These are phyloP conservation scores for Lyophyllum decastes DNA, from an alignment of 768 basidiomycete genomes.

Conservation along the genomic window DNA sequence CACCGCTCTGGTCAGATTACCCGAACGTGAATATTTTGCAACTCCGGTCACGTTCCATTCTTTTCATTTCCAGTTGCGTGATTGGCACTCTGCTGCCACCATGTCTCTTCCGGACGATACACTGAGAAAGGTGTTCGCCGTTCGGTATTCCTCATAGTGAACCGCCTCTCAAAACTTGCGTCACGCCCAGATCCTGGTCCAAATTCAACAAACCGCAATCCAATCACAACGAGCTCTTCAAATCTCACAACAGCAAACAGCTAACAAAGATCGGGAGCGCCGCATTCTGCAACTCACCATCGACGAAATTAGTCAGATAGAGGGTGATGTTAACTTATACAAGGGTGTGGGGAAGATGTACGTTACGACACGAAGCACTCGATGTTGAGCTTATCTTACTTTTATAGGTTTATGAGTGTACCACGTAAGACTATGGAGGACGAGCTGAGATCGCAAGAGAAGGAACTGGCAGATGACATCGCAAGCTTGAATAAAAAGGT, in stretches of 20 bases:
- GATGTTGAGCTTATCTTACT: background rate
- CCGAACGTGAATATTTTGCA: constrained; percentile 28
- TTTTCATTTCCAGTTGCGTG: background rate
- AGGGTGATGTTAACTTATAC: constrained; percentile 80
- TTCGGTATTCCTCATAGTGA: constrained; percentile 10
- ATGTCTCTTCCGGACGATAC: constrained; percentile 31
- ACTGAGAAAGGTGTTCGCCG: constrained; percentile 58
- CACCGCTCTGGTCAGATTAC: too few relatives aligned
- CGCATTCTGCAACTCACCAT: constrained; percentile 89
- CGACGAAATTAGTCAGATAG: constrained; percentile 73
- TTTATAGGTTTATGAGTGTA: constrained; percentile 83
- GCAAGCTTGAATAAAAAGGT: constrained; percentile 86
- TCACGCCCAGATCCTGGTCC: constrained; percentile 73
- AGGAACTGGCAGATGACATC: constrained; percentile 83
- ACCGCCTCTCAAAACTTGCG: constrained; percentile 20
- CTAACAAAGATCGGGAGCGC: constrained; percentile 84
- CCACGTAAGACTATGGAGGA: constrained; percentile 79
- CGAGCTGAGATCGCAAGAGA: constrained; percentile 76
- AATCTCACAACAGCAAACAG: constrained; percentile 71
- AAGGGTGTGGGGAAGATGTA: constrained; percentile 97
- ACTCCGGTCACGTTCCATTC: constrained; percentile 27
- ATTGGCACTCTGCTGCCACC: background rate
- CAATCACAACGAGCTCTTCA: constrained; percentile 81
- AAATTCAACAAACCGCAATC: constrained; percentile 90
- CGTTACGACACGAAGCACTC: constrained; percentile 17